Percentiles rank a stretch among this genome's conserved stretches.
phyloP scores from a whole-genome alignment of 164 flowering plant species.

The Piper longum region DNA sequence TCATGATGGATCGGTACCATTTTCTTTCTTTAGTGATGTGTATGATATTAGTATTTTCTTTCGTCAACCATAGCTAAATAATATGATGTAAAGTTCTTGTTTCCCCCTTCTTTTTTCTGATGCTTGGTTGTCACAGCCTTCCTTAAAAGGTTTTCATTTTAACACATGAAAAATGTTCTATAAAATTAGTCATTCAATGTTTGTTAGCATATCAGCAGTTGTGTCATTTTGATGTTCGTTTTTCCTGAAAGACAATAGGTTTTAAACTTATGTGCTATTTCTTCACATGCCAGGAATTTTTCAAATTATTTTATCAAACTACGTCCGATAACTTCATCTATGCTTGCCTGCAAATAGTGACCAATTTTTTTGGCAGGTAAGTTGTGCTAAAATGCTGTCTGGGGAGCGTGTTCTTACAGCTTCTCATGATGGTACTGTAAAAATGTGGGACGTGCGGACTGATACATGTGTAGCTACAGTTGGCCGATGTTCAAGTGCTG shows the following conservation, averaged over 20 bases:
- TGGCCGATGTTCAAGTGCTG: conserved; percentile 90
- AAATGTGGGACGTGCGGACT: conserved; percentile 99
- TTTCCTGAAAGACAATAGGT: too few species aligned
- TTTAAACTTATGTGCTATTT: not conserved
- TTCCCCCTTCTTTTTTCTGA: not conserved
- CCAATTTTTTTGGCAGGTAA: conserved; percentile 34
- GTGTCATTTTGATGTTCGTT: too few species aligned
- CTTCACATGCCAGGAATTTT: not conserved
- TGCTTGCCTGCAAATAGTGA: not conserved
- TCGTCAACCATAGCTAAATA: too few species aligned
- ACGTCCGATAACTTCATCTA: not conserved
- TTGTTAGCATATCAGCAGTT: too few species aligned
- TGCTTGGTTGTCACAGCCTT: not conserved
- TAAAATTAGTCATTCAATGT: too few species aligned
- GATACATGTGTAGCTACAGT: conserved; percentile 97
- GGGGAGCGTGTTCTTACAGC: conserved; percentile 97
- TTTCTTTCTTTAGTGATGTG: too few species aligned
- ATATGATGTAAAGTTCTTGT: not conserved
- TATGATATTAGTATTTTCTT: not conserved
- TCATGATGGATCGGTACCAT: not conserved
- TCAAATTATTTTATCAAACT: not conserved
- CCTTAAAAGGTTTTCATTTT: too few species aligned
- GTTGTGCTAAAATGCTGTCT: conserved; percentile 79
- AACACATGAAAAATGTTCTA: too few species aligned
- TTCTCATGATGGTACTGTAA: conserved; percentile 92